A percentile compares a stretch with the other conserved stretches of the same genome.
These are phyloP conservation scores for Monilinia aucupariae DNA, from an alignment of 2,329 filamentous ascomycete species.

Conservation along the genomic window DNA sequence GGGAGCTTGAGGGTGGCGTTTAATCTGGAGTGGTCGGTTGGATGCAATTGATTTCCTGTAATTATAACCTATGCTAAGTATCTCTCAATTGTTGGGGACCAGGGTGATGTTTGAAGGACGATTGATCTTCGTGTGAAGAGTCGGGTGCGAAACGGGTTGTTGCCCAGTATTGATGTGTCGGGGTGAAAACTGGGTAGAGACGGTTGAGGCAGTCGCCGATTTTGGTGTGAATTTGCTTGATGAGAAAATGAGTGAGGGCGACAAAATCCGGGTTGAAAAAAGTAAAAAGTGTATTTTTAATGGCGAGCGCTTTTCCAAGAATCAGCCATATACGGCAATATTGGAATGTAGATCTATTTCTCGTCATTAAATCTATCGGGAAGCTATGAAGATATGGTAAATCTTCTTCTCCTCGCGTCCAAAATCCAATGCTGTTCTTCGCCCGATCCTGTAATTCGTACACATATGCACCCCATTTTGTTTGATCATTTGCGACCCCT, in stretches of 20 bases:
- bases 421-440: background rate
- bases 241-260: background rate
- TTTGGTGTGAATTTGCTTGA: too few relatives aligned
- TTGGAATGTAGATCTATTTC: background rate
- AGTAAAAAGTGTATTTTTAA: background rate
- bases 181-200: too few relatives aligned
- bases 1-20: too few relatives aligned
- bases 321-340: background rate
- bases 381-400: background rate
- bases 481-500: slow-evolving; percentile 1
- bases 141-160: too few relatives aligned
- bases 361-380: background rate
- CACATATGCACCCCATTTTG: slow-evolving; percentile 13
- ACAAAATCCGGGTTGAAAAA: background rate
- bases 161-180: too few relatives aligned
- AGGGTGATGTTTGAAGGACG: too few relatives aligned
- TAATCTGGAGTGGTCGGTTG: too few relatives aligned
- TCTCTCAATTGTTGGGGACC: too few relatives aligned
- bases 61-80: too few relatives aligned
- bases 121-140: too few relatives aligned
- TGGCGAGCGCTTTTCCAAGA: background rate
- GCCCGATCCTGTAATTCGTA: slow-evolving; percentile 8
- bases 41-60: too few relatives aligned
- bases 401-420: background rate
- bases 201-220: too few relatives aligned